Evolutionary conservation across 1,139 yeast genomes (phyloP), one percentile per base, ranked within the genome.

Genomic region (Sugiyamaella pinicola): DNA sequence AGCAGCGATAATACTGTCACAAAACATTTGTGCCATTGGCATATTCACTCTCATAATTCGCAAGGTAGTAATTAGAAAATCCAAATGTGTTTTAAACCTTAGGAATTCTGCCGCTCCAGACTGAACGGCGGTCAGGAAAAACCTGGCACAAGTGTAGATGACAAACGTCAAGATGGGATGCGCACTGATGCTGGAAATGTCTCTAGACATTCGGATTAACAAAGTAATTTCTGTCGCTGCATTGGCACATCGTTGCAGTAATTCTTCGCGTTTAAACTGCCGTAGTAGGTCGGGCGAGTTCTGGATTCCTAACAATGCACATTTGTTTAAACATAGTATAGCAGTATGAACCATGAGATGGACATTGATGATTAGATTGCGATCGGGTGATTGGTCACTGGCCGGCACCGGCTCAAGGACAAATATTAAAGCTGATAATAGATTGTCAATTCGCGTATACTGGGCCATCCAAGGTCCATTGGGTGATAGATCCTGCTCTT

Each of bases 141-240:
- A 62, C 31, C 64, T 52, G 13, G 66, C 64, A 18, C 64, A 57
- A 8, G 65, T 54, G 37, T 61, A 64, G 4, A 64, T 19, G 29
- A 62, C 56, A 54, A 60, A 64, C 10, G 58, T 41, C 12, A 55
- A 49, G 29, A 58, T 52, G 6, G 64, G 61, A 43, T 60, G 57
- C 15, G 54, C 47, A 26, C 51, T 18, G 6, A 55, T 43, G 15
- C 54, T 51, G 22, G 55, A 57, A n/a, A 56, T 44, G 41, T 61
- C 62, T 15, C 54, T 41, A 22, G 59, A 51, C 51, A 53, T 53
- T 4, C 62, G 61, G 41, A 62, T 51, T 1, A 61, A 51, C 28
- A 54, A 48, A 17, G 62, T 55, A 19, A 63, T 55, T 35, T 62
- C 63, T 3, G 57, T 49, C 1, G 65, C 57, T 4, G 64, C 57